Base-by-base conservation (phyloP, 2,329 filamentous ascomycete species). In the Trichoderma guizhouense region DNA sequence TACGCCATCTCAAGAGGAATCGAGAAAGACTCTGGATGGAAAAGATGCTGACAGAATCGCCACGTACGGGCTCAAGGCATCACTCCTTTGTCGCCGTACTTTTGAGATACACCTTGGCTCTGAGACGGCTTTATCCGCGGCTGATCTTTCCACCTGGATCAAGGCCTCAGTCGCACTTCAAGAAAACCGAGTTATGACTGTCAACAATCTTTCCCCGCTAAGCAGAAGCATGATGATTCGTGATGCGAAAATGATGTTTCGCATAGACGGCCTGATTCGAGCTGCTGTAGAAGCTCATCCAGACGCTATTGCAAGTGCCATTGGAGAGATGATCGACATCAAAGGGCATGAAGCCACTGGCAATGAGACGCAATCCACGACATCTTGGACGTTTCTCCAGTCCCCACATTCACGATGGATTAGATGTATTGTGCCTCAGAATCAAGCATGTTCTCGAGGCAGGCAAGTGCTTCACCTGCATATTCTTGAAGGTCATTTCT, bases 41-140 rank as follows among this genome's bases (percentile, higher is more conserved):
- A 79, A 83, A 2, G 78, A 77, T 0, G 79, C 84, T 0, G 78
- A 80, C 21, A 82, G 74, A 26, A 53, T 71, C 24, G 71, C 77
- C 0, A 65, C 24, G 0, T 89, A 87, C 73, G 83, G 83, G 0
- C 82, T 91, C 0, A 85, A 84, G 79, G 85, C 89, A 0, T 85
- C 89, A 0, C 73, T 92, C 0, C 79, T 92, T 0, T 91, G 89
- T 65, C 82, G 83, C 8, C 78, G 79, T 18, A 84, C 82, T 0
- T 84, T 81, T 62, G 72, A 74, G 1, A 72, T 75, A 0, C 72
- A 74, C 60, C 36, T 39, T 6, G 34, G 53, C 3, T 21, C 1
- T 7, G 32, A 64, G 11, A 24, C 51, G 12, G 18, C 18, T 8
- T 32, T 75, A 7, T 9, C 32, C 2, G 8, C 43, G 0, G 53